Percentiles rank a stretch among this genome's conserved stretches.
phyloP scores from a whole-genome alignment of 176 grass and related monocot species.

The Triticum dicoccoides region DNA sequence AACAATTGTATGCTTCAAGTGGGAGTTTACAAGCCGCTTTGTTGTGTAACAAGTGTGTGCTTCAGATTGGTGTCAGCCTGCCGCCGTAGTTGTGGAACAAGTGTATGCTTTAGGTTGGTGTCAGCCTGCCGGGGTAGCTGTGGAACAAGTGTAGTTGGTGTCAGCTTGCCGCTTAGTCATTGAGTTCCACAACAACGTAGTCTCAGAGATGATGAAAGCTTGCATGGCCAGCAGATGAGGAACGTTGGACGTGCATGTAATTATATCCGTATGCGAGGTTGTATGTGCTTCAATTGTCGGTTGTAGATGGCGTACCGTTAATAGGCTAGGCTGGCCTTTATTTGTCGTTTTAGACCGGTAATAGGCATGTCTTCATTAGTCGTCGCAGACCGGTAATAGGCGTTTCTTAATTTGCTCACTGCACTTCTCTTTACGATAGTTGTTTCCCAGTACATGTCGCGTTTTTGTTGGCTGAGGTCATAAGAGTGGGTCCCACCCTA shows the following conservation, averaged over 20 bases:
- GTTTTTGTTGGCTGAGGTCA: background rate
- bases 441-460: slow-evolving; percentile 12
- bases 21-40: background rate
- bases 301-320: background rate
- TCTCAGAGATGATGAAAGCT: background rate
- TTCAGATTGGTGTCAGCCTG: background rate
- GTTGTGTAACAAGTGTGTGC: background rate
- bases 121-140: too few species aligned
- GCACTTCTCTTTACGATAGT: background rate
- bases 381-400: background rate
- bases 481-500: background rate
- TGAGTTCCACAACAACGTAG: background rate
- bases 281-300: background rate
- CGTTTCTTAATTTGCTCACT: background rate
- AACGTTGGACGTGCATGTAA: background rate
- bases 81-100: background rate
- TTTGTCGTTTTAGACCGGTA: background rate
- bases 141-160: background rate
- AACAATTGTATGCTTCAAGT: background rate
- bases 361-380: slow-evolving; percentile 15
- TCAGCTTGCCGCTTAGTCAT: background rate
- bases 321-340: slow-evolving; percentile 7
- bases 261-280: background rate
- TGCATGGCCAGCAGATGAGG: background rate
- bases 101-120: background rate